phyloP scores from a whole-genome alignment of 2,329 filamentous ascomycete genomes.

The Tolypocladium sp. region DNA sequence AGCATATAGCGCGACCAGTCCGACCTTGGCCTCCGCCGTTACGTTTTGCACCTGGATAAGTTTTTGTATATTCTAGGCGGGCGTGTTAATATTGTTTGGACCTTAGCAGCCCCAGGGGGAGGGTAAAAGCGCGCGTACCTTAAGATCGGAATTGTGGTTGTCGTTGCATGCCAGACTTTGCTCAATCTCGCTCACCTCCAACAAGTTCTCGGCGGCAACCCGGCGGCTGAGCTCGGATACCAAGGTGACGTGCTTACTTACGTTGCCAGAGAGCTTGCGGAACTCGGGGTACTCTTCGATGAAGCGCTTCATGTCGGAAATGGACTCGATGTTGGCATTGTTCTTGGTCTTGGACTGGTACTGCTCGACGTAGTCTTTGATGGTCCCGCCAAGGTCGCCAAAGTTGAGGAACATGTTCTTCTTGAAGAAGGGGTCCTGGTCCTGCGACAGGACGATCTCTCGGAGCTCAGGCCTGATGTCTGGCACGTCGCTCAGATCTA shows the following conservation, averaged over 20 bases:
- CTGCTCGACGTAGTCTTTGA: slow-evolving; percentile 97
- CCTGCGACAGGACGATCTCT: slow-evolving; percentile 90
- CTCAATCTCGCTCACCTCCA: slow-evolving; percentile 96
- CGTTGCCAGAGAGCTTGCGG: slow-evolving; percentile 90
- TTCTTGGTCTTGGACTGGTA: slow-evolving; percentile 98
- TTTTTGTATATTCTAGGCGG: slow-evolving; percentile 63
- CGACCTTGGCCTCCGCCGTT: slow-evolving; percentile 73
- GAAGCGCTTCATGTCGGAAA: slow-evolving; percentile 97
- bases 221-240: slow-evolving; percentile 87
- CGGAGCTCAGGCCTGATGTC: slow-evolving; percentile 80
- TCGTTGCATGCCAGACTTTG: slow-evolving; percentile 96
- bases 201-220: slow-evolving; percentile 73
- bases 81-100: background rate
- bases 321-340: slow-evolving; percentile 92
- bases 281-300: slow-evolving; percentile 99
- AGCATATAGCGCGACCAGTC: slow-evolving; percentile 88
- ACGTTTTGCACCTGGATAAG: slow-evolving; percentile 76
- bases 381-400: slow-evolving; percentile 87
- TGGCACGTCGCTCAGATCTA: slow-evolving; percentile 75
- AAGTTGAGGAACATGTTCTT: slow-evolving; percentile 99
- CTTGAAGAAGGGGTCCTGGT: slow-evolving; percentile 97
- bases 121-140: slow-evolving; percentile 41
- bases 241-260: slow-evolving; percentile 95
- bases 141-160: slow-evolving; percentile 85
- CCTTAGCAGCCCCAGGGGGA: background rate